Evolutionary conservation across 1,284 basidiomycete genomes (phyloP), one percentile per base, ranked within the genome.

Genomic region (Psilocybe mexicana): DNA sequence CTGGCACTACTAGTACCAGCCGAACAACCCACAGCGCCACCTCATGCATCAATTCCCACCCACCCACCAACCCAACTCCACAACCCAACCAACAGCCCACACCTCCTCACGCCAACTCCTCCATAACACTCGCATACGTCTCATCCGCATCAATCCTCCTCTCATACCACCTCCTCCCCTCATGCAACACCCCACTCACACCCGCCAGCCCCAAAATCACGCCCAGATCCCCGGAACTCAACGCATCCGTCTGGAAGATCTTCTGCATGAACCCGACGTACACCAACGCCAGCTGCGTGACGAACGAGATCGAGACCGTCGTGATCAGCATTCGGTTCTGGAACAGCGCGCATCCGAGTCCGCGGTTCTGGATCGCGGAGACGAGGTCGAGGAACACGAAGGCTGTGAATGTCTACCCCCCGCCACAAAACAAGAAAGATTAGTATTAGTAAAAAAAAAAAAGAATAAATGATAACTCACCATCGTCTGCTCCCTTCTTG

Each of bases 331-430:
- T 96, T 65, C 82, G 81, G 78, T 99, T 99, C 66, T 89, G 85
- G 57, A 83, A 78, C 25, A 94, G 69, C 7, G 85, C 85, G 64
- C 91, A 93, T 23, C 88, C 87, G 6, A 97, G 81, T 6, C 95
- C 94, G 46, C 96, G 90, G 73, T 94, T 97, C 73, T 98, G 96
- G 18, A 98, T 74, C 0, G 96, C 96, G 24, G 94, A 96, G 1
- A 94, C 92, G 42, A 99, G 85, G 74, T 98, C 96, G 59, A 99
- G 87, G 79, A 98, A 92, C 57, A 99, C 96, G 74, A 98, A 98
- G 69, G 87, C 91, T 14, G 94, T 93, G 72, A 99, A 99, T 3
- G 96, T 98, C 94, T 96, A 59, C 18, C 18, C 18, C 18, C 18
- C 18, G 18, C 18, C 18, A 18, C 18, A 18, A 18, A 18, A 43